Evolutionary conservation across 768 basidiomycete species (phyloP), one percentile per base, ranked within the genome.

Genomic region (Cyclocybe aegerita): DNA sequence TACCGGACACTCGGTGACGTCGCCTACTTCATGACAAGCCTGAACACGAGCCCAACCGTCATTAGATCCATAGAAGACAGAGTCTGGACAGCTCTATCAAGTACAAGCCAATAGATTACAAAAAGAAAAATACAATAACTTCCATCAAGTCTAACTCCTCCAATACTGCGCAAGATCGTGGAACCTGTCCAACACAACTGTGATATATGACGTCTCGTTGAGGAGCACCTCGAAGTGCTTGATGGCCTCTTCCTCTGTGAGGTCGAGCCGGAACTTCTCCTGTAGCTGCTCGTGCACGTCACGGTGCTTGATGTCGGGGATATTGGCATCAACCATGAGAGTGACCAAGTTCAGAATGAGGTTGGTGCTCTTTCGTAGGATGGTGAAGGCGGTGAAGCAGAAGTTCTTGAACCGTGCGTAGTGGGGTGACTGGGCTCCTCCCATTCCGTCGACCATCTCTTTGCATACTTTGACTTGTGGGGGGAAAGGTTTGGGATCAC

Each of bases 371-470:
- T 98, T 98, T 58, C 96, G 85, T 49, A 98, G 80, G 62, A 92
- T 93, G 46, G 89, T 90, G 71, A 98, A 98, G 1, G 93, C 97
- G n/a, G 96, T 98, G 69, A 95, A 96, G 66, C 93, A 97, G 57
- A 94, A 88, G 59, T 84, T 88, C 69, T 98, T 94, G 83, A 99
- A 99, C 30, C 95, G 87, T 17, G 86, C 82, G 67, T 98, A 98
- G 65, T 98, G 96, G n/a, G 88, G 81, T 5, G 94, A 96, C 61
- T 90, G 83, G 1, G 91, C 86, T 9, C 97, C 96, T n/a, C 97
- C 97, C 94, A 99, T 96, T 9, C 91, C 96, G 65, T 99, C 97
- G 0, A 98, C 93, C 97, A 98, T 99, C 65, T 98, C 97, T 63
- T 96, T 95, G 70, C 95, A 98, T 36, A 99, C 90, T 66, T 99